A percentile compares a stretch with the other conserved stretches of the same genome.
phyloP scores from a whole-genome alignment of 495 filamentous ascomycete genomes.

The Haplographium delicatum region DNA sequence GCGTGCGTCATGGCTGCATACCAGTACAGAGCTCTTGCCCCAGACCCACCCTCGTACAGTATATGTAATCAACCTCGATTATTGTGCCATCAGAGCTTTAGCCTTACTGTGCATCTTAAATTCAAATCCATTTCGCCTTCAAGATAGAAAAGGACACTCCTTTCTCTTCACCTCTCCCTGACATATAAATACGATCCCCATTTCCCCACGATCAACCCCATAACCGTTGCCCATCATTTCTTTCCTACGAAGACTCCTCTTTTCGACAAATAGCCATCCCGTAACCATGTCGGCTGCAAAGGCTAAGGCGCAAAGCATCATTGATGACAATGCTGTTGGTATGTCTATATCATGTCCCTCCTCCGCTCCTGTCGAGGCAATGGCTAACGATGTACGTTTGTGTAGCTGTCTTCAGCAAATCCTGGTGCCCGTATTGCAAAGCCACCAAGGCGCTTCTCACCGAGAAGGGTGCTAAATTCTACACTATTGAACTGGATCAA shows the following conservation, averaged over 20 bases:
- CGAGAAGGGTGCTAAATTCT: slow-evolving; percentile 65
- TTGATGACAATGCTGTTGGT: slow-evolving; percentile 90
- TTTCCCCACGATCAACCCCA: neutral
- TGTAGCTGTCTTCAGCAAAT: slow-evolving; percentile 89
- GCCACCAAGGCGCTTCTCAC: slow-evolving; percentile 70
- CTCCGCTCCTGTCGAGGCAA: neutral
- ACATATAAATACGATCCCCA: neutral
- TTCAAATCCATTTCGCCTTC: neutral
- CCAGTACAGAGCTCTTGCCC: too few species aligned
- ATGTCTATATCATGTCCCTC: slow-evolving; percentile 30
- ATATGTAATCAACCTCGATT: neutral
- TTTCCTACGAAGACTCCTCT: slow-evolving; percentile 75
- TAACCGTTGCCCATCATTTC: slow-evolving; percentile 55
- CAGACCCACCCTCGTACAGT: too few species aligned
- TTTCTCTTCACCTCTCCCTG: slow-evolving; percentile 3
- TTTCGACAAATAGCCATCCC: slow-evolving; percentile 48
- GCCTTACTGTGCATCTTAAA: slow-evolving; percentile 1
- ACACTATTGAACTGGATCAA: slow-evolving; percentile 77
- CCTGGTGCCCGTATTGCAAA: slow-evolving; percentile 92
- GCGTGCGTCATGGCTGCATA: too few species aligned
- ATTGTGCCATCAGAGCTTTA: neutral
- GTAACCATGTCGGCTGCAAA: slow-evolving; percentile 78
- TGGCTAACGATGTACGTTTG: neutral
- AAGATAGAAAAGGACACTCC: neutral
- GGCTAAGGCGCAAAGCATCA: slow-evolving; percentile 77